Evolutionary conservation across 441 rosid species (phyloP).

Genomic region (California macrophylla): DNA sequence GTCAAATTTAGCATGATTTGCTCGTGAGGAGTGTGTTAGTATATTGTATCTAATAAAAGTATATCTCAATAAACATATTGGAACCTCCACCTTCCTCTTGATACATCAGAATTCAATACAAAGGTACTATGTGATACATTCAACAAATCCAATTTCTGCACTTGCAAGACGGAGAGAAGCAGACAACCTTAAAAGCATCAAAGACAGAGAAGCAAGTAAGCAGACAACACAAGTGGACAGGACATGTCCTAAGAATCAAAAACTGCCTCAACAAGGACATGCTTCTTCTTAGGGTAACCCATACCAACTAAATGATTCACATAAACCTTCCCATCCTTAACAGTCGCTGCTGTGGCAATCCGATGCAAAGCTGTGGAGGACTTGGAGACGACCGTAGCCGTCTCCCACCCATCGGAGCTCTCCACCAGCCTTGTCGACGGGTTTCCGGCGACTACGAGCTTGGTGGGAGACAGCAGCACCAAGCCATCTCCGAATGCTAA

Average conservation of each 20-base stretch:
- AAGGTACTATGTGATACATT: too few species aligned
- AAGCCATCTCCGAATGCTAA: constrained; percentile 68
- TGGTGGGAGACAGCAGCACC: constrained; percentile 51
- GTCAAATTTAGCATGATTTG: too few species aligned
- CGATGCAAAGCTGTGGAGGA: constrained; percentile 64
- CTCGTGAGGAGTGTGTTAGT: too few species aligned
- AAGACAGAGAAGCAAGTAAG: too few species aligned
- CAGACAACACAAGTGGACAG: too few species aligned
- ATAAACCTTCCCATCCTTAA: constrained; percentile 70
- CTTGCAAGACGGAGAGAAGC: too few species aligned
- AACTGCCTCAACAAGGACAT: constrained; percentile 65
- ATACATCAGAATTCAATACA: too few species aligned
- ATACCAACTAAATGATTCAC: constrained; percentile 62
- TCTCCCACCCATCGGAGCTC: constrained; percentile 75
- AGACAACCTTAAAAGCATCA: too few species aligned
- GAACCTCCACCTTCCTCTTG: too few species aligned
- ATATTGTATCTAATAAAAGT: too few species aligned
- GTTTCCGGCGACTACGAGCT: constrained; percentile 70
- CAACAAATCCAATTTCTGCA: too few species aligned
- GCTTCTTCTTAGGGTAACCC: constrained; percentile 74
- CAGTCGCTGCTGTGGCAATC: constrained; percentile 63
- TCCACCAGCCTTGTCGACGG: constrained; percentile 59
- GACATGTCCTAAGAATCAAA: constrained; percentile 14
- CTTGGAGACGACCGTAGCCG: constrained; percentile 47
- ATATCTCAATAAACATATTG: too few species aligned